Percentiles rank a stretch among this genome's conserved stretches.
Evolutionary conservation across 768 basidiomycete species (phyloP).

Genomic region (Phlebiopsis gigantea): DNA sequence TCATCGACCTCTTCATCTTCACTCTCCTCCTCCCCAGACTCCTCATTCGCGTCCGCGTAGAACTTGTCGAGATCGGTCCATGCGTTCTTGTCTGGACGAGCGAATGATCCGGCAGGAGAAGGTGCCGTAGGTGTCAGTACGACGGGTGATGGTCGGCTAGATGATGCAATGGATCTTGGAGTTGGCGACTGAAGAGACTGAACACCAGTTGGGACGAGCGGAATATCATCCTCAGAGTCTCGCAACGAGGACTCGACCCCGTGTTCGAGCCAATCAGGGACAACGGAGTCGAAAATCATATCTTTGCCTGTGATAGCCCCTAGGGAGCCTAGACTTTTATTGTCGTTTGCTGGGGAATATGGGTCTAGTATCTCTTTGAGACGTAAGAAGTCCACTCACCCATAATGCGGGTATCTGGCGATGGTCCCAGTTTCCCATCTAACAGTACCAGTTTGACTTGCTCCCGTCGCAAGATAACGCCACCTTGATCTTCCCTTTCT

Average conservation of each 20-base stretch:
- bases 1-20: constrained; percentile 20
- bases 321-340: constrained; percentile 58
- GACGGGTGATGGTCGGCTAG: constrained; percentile 36
- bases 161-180: constrained; percentile 21
- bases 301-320: constrained; percentile 54
- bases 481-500: constrained; percentile 45
- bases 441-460: constrained; percentile 79
- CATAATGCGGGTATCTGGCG: neutral
- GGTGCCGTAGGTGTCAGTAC: constrained; percentile 51
- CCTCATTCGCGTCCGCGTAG: constrained; percentile 46
- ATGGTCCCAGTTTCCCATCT: constrained; percentile 55
- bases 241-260: constrained; percentile 78
- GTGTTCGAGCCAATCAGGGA: constrained; percentile 87
- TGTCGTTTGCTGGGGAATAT: constrained; percentile 28
- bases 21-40: constrained; percentile 26
- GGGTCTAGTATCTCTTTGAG: neutral
- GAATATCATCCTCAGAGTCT: constrained; percentile 54
- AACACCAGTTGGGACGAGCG: constrained; percentile 26
- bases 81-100: constrained; percentile 32
- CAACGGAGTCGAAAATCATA: constrained; percentile 42
- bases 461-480: constrained; percentile 77
- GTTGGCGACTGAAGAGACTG: constrained; percentile 31
- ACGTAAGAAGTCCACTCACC: constrained; percentile 6
- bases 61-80: constrained; percentile 69
- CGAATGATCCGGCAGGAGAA: constrained; percentile 39